These are phyloP conservation scores for Aureobasidium sp. DNA, from an alignment of 2,329 filamentous ascomycete species.

Conservation along the genomic window DNA sequence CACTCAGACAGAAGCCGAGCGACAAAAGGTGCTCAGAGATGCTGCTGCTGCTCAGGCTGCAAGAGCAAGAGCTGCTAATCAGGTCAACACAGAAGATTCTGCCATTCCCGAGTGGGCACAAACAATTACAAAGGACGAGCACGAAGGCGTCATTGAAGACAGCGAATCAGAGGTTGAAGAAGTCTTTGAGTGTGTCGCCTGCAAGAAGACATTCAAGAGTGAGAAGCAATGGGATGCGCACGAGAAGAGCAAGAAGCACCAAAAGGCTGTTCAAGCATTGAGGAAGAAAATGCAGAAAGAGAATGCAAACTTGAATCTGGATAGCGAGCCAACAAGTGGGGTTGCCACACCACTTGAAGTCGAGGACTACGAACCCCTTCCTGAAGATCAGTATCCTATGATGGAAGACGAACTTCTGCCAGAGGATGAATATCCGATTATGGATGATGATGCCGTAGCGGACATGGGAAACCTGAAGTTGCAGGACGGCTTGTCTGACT, in stretches of 20 bases:
- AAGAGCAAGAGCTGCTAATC: constrained; percentile 71
- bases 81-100: constrained; percentile 58
- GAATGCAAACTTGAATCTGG: constrained; percentile 52
- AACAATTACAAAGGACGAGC: constrained; percentile 47
- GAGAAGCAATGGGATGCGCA: constrained; percentile 87
- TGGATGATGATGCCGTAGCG: constrained; percentile 16
- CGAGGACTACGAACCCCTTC: constrained; percentile 23
- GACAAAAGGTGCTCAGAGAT: constrained; percentile 69
- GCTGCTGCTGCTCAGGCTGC: constrained; percentile 79
- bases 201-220: constrained; percentile 69
- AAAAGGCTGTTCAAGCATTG: constrained; percentile 75
- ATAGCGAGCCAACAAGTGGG: constrained; percentile 29
- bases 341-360: constrained; percentile 26
- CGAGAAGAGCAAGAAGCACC: constrained; percentile 93
- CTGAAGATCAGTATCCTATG: constrained; percentile 1
- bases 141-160: constrained; percentile 44
- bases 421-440: not conserved
- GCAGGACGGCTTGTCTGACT: constrained; percentile 19
- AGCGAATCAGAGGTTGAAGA: constrained; percentile 41
- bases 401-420: constrained; percentile 5
- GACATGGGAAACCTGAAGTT: constrained; percentile 19
- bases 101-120: constrained; percentile 70
- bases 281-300: constrained; percentile 78
- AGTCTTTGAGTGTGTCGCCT: constrained; percentile 56
- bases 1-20: constrained; percentile 68